These are phyloP conservation scores for Torulaspora gathmanii DNA, from an alignment of 805 yeast genomes.

Conservation along the genomic window DNA sequence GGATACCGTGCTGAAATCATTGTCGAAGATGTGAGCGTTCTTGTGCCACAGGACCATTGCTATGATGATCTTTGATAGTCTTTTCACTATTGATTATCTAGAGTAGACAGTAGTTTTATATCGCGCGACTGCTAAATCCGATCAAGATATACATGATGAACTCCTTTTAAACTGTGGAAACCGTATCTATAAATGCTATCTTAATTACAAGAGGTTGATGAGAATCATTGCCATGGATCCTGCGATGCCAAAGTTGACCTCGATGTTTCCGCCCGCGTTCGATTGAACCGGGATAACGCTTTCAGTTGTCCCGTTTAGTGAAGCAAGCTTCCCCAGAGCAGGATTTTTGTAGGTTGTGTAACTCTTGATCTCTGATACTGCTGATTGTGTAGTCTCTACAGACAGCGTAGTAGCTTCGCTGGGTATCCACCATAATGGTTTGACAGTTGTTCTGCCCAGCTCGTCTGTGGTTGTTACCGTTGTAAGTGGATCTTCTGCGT, in stretches of 20 bases:
- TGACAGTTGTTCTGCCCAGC: constrained; percentile 18
- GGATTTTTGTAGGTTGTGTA: not conserved
- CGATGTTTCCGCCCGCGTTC: constrained; percentile 10
- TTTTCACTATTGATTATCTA: not conserved
- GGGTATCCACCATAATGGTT: constrained; percentile 20
- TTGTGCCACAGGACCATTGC: constrained; percentile 62
- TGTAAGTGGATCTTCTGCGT: constrained; percentile 18
- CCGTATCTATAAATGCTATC: not conserved
- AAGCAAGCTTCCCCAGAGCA: not conserved
- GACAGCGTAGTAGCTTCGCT: not conserved
- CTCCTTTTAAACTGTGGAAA: not conserved
- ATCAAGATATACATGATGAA: not conserved
- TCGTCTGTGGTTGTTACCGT: constrained; percentile 23
- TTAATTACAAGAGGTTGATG: constrained; percentile 4
- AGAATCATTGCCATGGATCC: constrained; percentile 21
- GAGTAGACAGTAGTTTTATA: not conserved
- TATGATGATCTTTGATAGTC: not conserved
- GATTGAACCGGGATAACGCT: constrained; percentile 13
- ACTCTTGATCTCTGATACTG: not conserved
- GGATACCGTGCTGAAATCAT: constrained; percentile 67
- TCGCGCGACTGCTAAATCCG: constrained; percentile 2
- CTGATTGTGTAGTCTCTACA: not conserved
- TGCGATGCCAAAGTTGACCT: constrained; percentile 10
- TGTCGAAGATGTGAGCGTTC: constrained; percentile 51
- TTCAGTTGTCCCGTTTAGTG: not conserved